A percentile compares a stretch with the other conserved stretches of the same genome.
Evolutionary conservation across 306 rosid species (phyloP).

Genomic region (Pterocarpus santalinus): DNA sequence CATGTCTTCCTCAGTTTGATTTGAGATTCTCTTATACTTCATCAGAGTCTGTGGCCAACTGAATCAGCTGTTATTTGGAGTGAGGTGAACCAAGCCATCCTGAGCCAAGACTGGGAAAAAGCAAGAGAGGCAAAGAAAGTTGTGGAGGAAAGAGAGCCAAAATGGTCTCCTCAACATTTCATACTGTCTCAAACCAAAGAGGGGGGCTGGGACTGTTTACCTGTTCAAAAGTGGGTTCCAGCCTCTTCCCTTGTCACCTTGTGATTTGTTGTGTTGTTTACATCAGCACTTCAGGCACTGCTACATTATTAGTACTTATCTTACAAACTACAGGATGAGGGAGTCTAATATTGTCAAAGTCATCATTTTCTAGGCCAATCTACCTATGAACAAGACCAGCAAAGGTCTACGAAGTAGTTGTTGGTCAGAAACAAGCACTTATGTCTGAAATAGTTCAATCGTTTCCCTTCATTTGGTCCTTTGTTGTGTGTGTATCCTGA

Average conservation of each 20-base stretch:
- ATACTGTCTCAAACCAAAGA: not conserved
- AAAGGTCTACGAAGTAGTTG: constrained; percentile 18
- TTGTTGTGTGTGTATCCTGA: not conserved
- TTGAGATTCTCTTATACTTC: constrained; percentile 26
- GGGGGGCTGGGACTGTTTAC: constrained; percentile 64
- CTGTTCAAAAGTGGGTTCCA: constrained; percentile 69
- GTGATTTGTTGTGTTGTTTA: constrained; percentile 23
- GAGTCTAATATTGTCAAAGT: not conserved
- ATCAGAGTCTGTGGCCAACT: constrained; percentile 66
- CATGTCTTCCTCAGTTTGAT: constrained; percentile 3
- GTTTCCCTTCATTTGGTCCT: constrained; percentile 11
- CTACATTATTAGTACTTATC: constrained; percentile 16
- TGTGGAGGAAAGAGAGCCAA: constrained; percentile 68
- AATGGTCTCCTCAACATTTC: constrained; percentile 77
- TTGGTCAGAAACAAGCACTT: constrained; percentile 9
- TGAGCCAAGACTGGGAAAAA: constrained; percentile 68
- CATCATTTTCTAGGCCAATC: constrained; percentile 33
- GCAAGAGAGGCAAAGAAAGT: constrained; percentile 74
- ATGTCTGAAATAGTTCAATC: not conserved
- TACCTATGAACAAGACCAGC: constrained; percentile 13
- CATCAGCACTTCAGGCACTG: not conserved
- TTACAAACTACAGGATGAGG: not conserved
- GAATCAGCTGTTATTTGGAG: constrained; percentile 80
- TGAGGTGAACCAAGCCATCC: constrained; percentile 65
- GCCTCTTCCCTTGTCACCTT: constrained; percentile 63